Base-by-base conservation (phyloP, 2,329 filamentous ascomycete species). In the Verticillium nubilum region DNA sequence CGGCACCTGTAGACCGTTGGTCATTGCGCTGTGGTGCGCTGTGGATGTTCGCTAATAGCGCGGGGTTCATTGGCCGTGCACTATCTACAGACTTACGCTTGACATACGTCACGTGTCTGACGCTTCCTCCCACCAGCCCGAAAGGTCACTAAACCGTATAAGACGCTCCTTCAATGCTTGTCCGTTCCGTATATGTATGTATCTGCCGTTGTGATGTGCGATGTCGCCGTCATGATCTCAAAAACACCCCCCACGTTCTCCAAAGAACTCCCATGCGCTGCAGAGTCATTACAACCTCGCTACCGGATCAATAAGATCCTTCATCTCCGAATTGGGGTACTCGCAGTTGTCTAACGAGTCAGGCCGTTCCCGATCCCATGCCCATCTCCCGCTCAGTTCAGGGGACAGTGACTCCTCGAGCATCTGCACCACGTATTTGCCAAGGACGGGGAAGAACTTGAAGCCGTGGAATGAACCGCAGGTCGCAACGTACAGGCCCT, bases 361-460 rank as follows among this genome's bases (percentile, higher is more conserved):
- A 2, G 85, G 83, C 25, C 82, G 72, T 66, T 84, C 80, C 13
- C 85, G 78, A 68, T 88, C 84, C 82, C 82, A 85, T 4, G 80
- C 80, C 82, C 83, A 85, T 64, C 78, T 79, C 56, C 71, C 65
- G 54, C 67, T 66, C 60, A 84, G 66, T 57, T 79, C 77, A 0
- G 75, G 64, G 6, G 73, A 69, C 19, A 86, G 68, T 15, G 70
- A 63, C 13, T 71, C 79, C 64, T 79, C 80, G 59, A 65, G 69
- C 80, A 72, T 71, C 47, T 76, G 76, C 4, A 73, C 63, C 53
- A 81, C 72, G 62, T 85, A 85, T 54, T 74, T 76, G 2, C 82
- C 81, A 42, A 82, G 76, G 1, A 76, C 77, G 0, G 82, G 82
- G 31, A 85, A 31, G 23, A 61, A 61, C 42, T 85, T 85, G 72